phyloP scores from a whole-genome alignment of 2,329 filamentous ascomycete species.

The Aspergillus sp. region DNA sequence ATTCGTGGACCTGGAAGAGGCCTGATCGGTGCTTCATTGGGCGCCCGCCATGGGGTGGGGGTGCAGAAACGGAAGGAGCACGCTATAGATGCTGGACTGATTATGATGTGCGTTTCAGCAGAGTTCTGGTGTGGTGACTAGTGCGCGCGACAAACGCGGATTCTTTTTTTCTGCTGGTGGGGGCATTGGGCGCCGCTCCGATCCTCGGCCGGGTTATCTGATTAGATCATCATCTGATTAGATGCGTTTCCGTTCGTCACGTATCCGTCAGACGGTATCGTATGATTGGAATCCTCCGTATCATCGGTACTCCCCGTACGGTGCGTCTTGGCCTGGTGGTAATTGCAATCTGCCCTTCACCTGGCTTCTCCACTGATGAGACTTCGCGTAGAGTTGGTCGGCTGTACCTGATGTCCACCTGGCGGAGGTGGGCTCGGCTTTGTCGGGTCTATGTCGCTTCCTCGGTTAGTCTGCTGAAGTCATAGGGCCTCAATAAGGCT shows the following conservation, averaged over 20 bases:
- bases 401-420: no score
- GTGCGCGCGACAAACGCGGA: conserved; percentile 8
- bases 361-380: no score
- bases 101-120: conserved; percentile 3
- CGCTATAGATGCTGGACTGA: not conserved
- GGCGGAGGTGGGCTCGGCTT: no score
- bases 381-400: no score
- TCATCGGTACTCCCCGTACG: not conserved
- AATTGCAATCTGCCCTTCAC: no score
- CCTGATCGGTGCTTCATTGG: conserved; percentile 10
- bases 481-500: no score
- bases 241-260: conserved; percentile 12
- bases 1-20: conserved; percentile 13
- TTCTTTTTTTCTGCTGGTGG: not conserved
- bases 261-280: not conserved
- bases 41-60: not conserved
- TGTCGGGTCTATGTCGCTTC: no score
- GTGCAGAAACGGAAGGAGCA: not conserved
- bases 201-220: conserved; percentile 21
- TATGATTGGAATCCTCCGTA: not conserved
- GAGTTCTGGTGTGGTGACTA: not conserved
- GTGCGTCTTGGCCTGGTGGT: no score
- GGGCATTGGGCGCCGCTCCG: conserved; percentile 10
- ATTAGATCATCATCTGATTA: conserved; percentile 31
- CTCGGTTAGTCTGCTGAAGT: no score